phyloP scores from a whole-genome alignment of 257 asterid genomes.

The Plantago elongata region DNA sequence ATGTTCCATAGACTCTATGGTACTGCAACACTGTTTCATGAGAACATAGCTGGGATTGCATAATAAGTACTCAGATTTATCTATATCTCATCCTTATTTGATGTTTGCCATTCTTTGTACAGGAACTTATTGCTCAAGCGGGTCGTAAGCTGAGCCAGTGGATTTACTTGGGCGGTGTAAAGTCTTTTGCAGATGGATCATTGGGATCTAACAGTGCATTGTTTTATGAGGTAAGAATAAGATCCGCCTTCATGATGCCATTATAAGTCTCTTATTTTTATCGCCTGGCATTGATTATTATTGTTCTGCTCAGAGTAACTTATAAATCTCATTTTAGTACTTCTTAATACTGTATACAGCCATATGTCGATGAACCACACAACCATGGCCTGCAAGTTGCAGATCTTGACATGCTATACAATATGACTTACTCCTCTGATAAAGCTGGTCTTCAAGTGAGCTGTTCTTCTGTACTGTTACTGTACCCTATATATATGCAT shows the following conservation, averaged over 20 bases:
- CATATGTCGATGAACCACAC: slow-evolving; percentile 67
- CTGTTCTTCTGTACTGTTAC: slow-evolving; percentile 17
- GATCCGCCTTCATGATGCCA: slow-evolving; percentile 9
- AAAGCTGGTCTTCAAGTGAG: slow-evolving; percentile 86
- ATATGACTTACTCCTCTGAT: slow-evolving; percentile 70
- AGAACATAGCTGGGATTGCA: not conserved
- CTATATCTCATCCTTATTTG: slow-evolving; percentile 12
- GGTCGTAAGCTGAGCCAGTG: slow-evolving; percentile 73
- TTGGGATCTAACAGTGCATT: slow-evolving; percentile 93
- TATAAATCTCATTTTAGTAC: not conserved
- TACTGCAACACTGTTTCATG: slow-evolving; percentile 6
- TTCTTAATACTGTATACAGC: slow-evolving; percentile 39
- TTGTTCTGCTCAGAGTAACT: slow-evolving; percentile 5
- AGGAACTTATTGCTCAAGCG: slow-evolving; percentile 55
- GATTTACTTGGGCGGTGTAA: slow-evolving; percentile 92
- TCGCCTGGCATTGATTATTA: too few relatives aligned
- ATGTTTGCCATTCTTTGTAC: slow-evolving; percentile 7
- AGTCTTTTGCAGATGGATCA: slow-evolving; percentile 94
- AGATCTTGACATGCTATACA: slow-evolving; percentile 49
- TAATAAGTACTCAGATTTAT: slow-evolving; percentile 10
- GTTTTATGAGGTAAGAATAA: slow-evolving; percentile 54
- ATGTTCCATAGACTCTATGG: slow-evolving; percentile 1
- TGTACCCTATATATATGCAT: slow-evolving; percentile 8
- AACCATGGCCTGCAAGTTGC: slow-evolving; percentile 76
- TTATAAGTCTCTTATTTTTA: slow-evolving; percentile 3